Conservation (phyloP, 2,329 filamentous ascomycete genomes). For the Alternaria sp. region DNA sequence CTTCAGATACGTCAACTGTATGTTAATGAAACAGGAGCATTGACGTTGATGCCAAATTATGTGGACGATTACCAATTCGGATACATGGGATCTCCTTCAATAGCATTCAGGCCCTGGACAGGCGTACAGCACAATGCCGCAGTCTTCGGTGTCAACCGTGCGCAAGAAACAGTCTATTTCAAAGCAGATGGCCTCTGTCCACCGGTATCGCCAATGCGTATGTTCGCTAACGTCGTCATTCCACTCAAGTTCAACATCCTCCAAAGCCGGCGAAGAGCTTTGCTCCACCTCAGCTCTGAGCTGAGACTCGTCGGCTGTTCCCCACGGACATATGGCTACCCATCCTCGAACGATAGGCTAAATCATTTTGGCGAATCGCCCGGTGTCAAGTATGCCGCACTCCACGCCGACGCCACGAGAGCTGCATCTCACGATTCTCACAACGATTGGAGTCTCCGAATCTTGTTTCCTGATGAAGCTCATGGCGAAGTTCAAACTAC, state of each 20-base stretch:
- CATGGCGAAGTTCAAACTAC: slow-evolving; percentile 50
- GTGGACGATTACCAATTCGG: neutral
- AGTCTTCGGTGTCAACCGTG: slow-evolving; percentile 31
- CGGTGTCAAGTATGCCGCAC: neutral
- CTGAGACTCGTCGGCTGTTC: neutral
- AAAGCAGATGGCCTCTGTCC: slow-evolving; percentile 18
- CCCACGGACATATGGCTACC: neutral
- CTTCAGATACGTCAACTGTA: slow-evolving; percentile 42
- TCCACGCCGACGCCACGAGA: neutral
- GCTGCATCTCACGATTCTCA: neutral
- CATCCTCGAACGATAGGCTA: neutral
- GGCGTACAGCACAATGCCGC: slow-evolving; percentile 28
- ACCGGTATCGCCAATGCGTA: slow-evolving; percentile 2
- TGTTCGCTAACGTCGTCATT: slow-evolving; percentile 34
- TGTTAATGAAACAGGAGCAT: slow-evolving; percentile 21
- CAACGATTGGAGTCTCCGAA: slow-evolving; percentile 45
- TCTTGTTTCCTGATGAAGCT: slow-evolving; percentile 52
- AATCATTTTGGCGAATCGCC: neutral
- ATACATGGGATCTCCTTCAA: neutral
- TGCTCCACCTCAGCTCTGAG: slow-evolving; percentile 12
- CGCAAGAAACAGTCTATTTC: slow-evolving; percentile 33
- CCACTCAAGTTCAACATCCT: slow-evolving; percentile 24
- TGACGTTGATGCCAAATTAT: slow-evolving; percentile 6
- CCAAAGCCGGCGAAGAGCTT: slow-evolving; percentile 10
- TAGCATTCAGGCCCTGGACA: slow-evolving; percentile 19